phyloP scores from a whole-genome alignment of 345 rosid genomes.

The Hibiscus tridactylites region DNA sequence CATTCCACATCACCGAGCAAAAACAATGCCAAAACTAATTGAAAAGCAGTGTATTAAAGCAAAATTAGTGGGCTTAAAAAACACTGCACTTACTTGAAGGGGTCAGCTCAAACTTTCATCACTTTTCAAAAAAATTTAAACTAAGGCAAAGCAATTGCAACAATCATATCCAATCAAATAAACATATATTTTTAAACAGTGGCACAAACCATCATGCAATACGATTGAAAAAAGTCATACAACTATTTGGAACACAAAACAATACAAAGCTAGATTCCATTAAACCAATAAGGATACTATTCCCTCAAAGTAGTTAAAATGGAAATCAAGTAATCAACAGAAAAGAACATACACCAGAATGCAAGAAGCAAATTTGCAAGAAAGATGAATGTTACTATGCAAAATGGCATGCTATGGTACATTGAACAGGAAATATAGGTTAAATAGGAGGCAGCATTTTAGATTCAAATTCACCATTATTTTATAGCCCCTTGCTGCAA shows the following conservation, averaged over 20 bases:
- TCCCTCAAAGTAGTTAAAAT: not conserved
- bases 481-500: not conserved
- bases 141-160: not conserved
- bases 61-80: not conserved
- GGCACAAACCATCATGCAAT: not conserved
- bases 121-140: not conserved
- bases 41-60: conserved; percentile 1
- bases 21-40: conserved; percentile 15
- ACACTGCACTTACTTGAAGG: not conserved
- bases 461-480: not conserved
- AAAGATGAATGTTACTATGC: not conserved
- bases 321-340: not conserved
- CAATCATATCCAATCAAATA: not conserved
- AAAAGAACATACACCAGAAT: no score
- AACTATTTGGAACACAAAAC: not conserved
- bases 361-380: not conserved
- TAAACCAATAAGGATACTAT: not conserved
- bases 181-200: not conserved
- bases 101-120: not conserved
- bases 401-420: not conserved
- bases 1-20: conserved; percentile 32
- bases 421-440: not conserved
- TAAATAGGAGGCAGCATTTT: not conserved
- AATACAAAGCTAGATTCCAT: not conserved
- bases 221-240: not conserved